A percentile compares a stretch with the other conserved stretches of the same genome.
phyloP scores from a whole-genome alignment of 208 protist species.

The Crithidia sp. region DNA sequence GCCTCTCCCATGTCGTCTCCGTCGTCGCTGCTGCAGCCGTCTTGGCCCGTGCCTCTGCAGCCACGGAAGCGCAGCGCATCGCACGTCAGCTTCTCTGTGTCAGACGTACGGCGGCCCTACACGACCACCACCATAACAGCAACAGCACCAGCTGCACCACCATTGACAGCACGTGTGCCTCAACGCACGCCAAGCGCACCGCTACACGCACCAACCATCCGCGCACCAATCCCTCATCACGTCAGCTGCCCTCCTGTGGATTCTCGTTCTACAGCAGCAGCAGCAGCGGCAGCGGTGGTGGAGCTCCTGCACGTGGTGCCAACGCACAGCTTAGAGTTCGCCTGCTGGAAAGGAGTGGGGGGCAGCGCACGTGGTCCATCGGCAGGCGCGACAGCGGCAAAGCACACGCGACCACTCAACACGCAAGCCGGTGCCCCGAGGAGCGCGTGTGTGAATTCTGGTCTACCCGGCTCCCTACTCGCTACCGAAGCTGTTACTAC shows the following conservation, averaged over 20 bases:
- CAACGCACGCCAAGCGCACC: not conserved
- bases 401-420: no score
- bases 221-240: no score
- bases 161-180: not conserved
- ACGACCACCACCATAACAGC: not conserved
- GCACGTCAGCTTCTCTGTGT: slow-evolving; percentile 29
- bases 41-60: not conserved
- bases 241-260: no score
- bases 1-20: not conserved
- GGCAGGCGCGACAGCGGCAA: no score
- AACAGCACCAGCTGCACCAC: not conserved
- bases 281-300: not conserved
- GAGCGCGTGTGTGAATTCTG: not conserved
- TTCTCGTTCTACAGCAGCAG: not conserved
- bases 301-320: slow-evolving; percentile 18
- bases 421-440: no score
- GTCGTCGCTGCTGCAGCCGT: not conserved
- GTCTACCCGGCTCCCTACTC: not conserved
- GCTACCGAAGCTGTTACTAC: not conserved
- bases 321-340: no score
- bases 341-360: no score
- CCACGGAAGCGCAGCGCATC: slow-evolving; percentile 3
- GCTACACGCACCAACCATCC: not conserved
- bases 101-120: slow-evolving; percentile 9
- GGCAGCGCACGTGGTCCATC: no score